These are phyloP conservation scores for Aspergillus carlsbadensis DNA, from an alignment of 495 filamentous ascomycete species.

Conservation along the genomic window DNA sequence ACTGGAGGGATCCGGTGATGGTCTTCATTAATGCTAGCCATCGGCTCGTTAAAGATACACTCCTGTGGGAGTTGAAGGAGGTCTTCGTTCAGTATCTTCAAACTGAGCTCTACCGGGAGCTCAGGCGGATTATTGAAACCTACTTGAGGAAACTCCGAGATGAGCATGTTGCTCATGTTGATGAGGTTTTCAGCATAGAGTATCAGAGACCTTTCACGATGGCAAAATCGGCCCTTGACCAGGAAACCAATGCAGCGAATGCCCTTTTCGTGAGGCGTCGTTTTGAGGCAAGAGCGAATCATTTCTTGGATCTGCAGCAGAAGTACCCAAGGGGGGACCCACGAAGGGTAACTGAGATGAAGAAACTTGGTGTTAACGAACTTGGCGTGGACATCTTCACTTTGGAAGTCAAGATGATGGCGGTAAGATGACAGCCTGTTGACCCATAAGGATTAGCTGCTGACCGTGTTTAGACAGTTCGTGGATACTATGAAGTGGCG, in stretches of 20 bases:
- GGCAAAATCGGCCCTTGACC: slow-evolving; percentile 24
- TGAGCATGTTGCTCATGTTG: slow-evolving; percentile 22
- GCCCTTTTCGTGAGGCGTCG: slow-evolving; percentile 16
- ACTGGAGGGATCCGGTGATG: slow-evolving; percentile 37
- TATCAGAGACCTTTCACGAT: slow-evolving; percentile 37
- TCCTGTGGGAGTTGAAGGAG: slow-evolving; percentile 29
- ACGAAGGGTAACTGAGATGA: slow-evolving; percentile 18
- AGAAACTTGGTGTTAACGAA: slow-evolving; percentile 23
- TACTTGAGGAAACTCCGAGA: slow-evolving; percentile 27
- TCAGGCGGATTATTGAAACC: slow-evolving; percentile 25
- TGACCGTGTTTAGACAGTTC: slow-evolving; percentile 30
- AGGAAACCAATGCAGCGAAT: slow-evolving; percentile 10
- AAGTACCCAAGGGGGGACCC: slow-evolving; percentile 9
- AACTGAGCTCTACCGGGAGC: slow-evolving; percentile 35
- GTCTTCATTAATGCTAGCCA: slow-evolving; percentile 31
- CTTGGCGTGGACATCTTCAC: slow-evolving; percentile 43
- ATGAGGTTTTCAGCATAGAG: slow-evolving; percentile 31
- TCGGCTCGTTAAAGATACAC: slow-evolving; percentile 26
- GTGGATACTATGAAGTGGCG: slow-evolving; percentile 56
- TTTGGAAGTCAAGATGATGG: slow-evolving; percentile 52
- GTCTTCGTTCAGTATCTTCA: slow-evolving; percentile 38
- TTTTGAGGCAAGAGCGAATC: slow-evolving; percentile 7
- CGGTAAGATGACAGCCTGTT: slow-evolving; percentile 31
- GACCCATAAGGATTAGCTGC: neutral
- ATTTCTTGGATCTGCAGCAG: slow-evolving; percentile 16